Evolutionary conservation across 2,329 filamentous ascomycete species (phyloP).

Genomic region (Talaromyces islandicus): DNA sequence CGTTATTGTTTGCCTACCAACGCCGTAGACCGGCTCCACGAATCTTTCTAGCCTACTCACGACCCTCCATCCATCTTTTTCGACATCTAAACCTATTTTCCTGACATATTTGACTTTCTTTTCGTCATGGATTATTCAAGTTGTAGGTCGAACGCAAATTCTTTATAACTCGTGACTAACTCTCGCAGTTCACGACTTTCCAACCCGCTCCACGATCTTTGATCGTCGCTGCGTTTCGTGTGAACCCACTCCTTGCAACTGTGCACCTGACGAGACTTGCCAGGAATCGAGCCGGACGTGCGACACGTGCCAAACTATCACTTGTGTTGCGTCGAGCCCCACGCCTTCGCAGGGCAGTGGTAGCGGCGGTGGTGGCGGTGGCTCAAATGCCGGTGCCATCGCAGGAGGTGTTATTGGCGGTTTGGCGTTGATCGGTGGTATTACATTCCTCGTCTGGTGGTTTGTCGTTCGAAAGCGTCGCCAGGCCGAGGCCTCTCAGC

Average conservation of each 20-base stretch:
- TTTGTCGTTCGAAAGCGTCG: constrained; percentile 77
- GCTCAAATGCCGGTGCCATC: constrained; percentile 74
- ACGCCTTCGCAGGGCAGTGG: constrained; percentile 15
- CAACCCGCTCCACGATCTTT: constrained; percentile 21
- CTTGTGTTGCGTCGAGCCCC: constrained; percentile 45
- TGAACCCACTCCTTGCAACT: constrained; percentile 53
- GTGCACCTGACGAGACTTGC: constrained; percentile 51
- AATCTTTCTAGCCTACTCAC: neutral
- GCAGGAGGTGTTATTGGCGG: constrained; percentile 88
- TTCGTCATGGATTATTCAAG: constrained; percentile 23
- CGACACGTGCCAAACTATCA: constrained; percentile 52
- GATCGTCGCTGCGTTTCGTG: constrained; percentile 51
- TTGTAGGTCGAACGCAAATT: constrained; percentile 14
- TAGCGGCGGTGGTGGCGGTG: constrained; percentile 23
- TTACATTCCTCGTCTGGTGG: constrained; percentile 78
- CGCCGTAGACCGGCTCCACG: constrained; percentile 26
- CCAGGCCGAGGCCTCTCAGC: constrained; percentile 48
- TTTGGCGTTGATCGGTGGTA: constrained; percentile 64
- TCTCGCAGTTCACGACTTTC: constrained; percentile 11
- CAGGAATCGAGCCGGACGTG: constrained; percentile 56
- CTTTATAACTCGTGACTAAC: neutral
- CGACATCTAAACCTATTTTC: constrained; percentile 6
- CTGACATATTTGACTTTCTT: constrained; percentile 3
- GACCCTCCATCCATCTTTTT: constrained; percentile 10
- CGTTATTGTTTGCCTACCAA: constrained; percentile 11